Evolutionary conservation across 2,329 filamentous ascomycete genomes (phyloP).

Genomic region (Cadophora malorum): DNA sequence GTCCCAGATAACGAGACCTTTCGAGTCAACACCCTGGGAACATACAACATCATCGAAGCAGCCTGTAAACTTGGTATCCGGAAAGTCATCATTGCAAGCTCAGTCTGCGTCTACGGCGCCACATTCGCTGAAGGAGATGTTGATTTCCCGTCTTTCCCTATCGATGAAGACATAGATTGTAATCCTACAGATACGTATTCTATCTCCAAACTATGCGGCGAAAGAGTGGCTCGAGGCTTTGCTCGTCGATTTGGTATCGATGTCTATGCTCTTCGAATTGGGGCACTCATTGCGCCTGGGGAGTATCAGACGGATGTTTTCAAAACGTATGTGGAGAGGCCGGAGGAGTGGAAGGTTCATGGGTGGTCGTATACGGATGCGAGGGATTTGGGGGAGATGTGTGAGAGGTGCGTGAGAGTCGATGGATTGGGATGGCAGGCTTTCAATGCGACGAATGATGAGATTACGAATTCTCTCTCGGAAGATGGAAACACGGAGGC

Average conservation of each 20-base stretch:
- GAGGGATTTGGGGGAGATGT: constrained; percentile 64
- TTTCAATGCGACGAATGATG: constrained; percentile 67
- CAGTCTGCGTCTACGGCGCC: constrained; percentile 64
- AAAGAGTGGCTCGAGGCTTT: constrained; percentile 61
- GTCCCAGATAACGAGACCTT: constrained; percentile 66
- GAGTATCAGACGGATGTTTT: constrained; percentile 59
- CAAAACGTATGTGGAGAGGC: constrained; percentile 53
- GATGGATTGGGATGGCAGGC: constrained; percentile 64
- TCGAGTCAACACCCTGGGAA: constrained; percentile 57
- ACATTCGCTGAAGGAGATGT: constrained; percentile 61
- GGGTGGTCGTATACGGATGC: constrained; percentile 68
- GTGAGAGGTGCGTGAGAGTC: constrained; percentile 56
- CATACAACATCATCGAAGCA: constrained; percentile 67
- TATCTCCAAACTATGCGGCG: constrained; percentile 62
- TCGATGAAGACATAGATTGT: constrained; percentile 62
- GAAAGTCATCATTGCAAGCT: constrained; percentile 65
- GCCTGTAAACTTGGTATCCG: constrained; percentile 63
- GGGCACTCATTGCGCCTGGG: constrained; percentile 64
- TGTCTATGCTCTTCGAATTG: constrained; percentile 64
- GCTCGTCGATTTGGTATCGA: constrained; percentile 59
- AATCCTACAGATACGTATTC: constrained; percentile 67
- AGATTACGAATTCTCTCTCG: constrained; percentile 55
- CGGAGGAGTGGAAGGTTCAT: constrained; percentile 58
- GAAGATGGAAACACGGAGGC: constrained; percentile 51
- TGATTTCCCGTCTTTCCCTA: constrained; percentile 60